A percentile compares a stretch with the other conserved stretches of the same genome.
These are phyloP conservation scores for Priceomyces carsonii DNA, from an alignment of 805 yeast species.

Conservation along the genomic window DNA sequence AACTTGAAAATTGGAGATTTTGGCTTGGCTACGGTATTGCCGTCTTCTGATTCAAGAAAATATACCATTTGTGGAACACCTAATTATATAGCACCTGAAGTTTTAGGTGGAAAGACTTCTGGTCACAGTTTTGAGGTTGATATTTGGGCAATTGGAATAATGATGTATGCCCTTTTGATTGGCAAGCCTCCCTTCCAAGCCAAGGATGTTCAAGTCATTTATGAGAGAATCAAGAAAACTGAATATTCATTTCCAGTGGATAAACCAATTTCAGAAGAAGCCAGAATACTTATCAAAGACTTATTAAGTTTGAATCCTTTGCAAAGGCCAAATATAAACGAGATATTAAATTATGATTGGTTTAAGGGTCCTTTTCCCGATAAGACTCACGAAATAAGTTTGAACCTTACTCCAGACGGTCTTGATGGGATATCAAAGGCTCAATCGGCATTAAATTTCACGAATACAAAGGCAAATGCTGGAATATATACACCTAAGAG, in stretches of 20 bases:
- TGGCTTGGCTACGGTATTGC: conserved; percentile 95
- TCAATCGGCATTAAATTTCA: conserved; percentile 68
- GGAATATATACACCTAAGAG: conserved; percentile 57
- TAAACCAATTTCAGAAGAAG: conserved; percentile 67
- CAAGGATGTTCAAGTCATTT: conserved; percentile 87
- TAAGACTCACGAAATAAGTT: conserved; percentile 59
- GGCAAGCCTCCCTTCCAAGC: conserved; percentile 99
- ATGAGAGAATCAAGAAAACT: conserved; percentile 83
- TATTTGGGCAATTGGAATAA: conserved; percentile 96
- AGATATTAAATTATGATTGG: conserved; percentile 82
- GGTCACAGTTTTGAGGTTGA: conserved; percentile 97
- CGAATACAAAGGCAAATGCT: conserved; percentile 60
- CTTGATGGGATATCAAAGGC: conserved; percentile 53
- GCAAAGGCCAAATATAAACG: conserved; percentile 77
- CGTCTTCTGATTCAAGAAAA: conserved; percentile 66
- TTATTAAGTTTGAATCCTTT: conserved; percentile 77
- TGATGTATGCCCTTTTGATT: conserved; percentile 86
- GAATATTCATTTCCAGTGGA: conserved; percentile 80
- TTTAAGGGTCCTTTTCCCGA: conserved; percentile 85
- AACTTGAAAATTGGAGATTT: conserved; percentile 96
- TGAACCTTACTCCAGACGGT: conserved; percentile 61
- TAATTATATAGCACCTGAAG: conserved; percentile 98
- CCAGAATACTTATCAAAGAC: conserved; percentile 68
- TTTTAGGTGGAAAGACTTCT: conserved; percentile 77
- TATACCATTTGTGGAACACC: conserved; percentile 98